Evolutionary conservation across 2,329 filamentous ascomycete genomes (phyloP).

Genomic region (Colletotrichum endophyticum): DNA sequence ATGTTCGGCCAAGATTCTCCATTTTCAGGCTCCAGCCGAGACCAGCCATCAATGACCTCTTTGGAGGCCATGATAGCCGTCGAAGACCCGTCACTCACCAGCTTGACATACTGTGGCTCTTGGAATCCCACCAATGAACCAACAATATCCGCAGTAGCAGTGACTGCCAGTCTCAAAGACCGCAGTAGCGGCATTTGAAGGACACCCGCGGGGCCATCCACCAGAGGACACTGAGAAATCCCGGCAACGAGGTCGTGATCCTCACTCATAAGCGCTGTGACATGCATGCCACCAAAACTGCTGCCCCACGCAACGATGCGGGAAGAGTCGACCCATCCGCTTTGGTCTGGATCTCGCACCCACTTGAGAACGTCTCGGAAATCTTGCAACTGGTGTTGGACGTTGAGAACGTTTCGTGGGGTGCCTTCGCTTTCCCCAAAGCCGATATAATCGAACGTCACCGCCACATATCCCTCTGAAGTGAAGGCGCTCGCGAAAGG

Average conservation of each 20-base stretch:
- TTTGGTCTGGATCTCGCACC: conserved; percentile 1
- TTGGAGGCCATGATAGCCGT: conserved; percentile 3
- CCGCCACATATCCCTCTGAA: background rate
- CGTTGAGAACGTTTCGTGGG: conserved; percentile 6
- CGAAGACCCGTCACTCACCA: conserved; percentile 3
- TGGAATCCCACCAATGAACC: background rate
- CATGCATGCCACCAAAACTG: conserved; percentile 17
- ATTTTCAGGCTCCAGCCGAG: background rate
- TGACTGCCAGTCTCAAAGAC: background rate
- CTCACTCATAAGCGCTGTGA: background rate
- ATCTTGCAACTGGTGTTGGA: conserved; percentile 2
- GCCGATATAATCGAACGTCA: conserved; percentile 14
- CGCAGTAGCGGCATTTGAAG: background rate
- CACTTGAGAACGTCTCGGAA: conserved; percentile 9
- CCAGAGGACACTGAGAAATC: conserved; percentile 6
- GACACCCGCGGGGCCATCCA: background rate
- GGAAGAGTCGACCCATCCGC: background rate
- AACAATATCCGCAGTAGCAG: background rate
- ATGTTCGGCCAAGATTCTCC: background rate
- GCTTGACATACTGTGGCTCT: conserved; percentile 1
- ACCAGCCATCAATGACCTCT: conserved; percentile 5
- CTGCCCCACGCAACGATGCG: conserved; percentile 14
- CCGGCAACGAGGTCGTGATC: conserved; percentile 4
- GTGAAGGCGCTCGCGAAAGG: conserved; percentile 6
- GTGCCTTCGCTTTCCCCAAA: conserved; percentile 10